Base-by-base conservation (phyloP, 2,329 filamentous ascomycete species). In the Colletotrichum tofieldiae region DNA sequence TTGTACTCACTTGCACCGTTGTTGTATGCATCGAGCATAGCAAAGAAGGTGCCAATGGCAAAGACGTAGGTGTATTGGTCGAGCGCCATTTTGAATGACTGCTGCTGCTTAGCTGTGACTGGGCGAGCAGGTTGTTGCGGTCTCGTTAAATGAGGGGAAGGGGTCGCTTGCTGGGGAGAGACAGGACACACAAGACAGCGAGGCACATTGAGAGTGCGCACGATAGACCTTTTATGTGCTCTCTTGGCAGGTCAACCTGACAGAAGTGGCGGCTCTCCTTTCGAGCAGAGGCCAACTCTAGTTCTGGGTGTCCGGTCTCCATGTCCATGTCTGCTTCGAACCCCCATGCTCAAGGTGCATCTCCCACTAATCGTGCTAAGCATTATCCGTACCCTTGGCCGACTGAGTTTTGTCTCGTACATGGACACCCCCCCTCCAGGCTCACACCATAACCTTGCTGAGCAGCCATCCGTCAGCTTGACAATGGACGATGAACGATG, bases 21-120 rank as follows among this genome's bases (percentile, higher is more conserved):
- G 87, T 94, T 94, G 87, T 86, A 94, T 73, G 92, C 92, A 83
- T 94, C 92, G 60, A 94, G 89, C 81, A 94, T 82, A 84, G 92
- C 92, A 87, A 94, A 94, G 77, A 91, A 84, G 35, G 92, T 94
- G 89, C 92, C 92, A 76, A 94, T 91, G 84, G 85, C 92, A 80
- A 94, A 94, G 78, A 94, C 82, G 81, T 94, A 94, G 77, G 87
- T 90, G 81, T 93, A 93, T 77, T 91, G 81, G 77, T 88, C 80
- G 77, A 92, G 86, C 77, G 82, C 82, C 88, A 90, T 91, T 75
- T 83, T 89, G 83, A 58, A 66, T 47, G 65, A 58, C 23, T 64
- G 45, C 65, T 47, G 52, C 69, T 52, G 14, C 69, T 72, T 39
- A 65, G 69, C 54, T 60, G 59, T 59, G 51, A 26, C 65, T 72